phyloP scores from a whole-genome alignment of 1,139 yeast species.

The Nakaseomyces delphensis region DNA sequence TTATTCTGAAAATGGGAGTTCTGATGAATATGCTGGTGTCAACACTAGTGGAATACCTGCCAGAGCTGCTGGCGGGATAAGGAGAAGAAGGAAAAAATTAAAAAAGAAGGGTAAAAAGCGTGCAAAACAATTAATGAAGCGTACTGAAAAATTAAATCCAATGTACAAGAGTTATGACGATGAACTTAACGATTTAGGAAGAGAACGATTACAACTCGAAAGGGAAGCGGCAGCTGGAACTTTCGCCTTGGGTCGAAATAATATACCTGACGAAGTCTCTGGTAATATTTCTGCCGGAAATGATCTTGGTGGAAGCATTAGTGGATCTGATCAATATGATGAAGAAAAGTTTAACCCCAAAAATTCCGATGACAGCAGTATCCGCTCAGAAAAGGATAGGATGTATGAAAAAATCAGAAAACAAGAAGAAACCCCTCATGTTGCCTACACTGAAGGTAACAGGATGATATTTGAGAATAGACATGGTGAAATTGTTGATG shows the following conservation, averaged over 20 bases:
- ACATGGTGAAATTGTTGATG: constrained; percentile 66
- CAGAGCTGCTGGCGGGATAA: constrained; percentile 77
- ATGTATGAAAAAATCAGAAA: constrained; percentile 11
- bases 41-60: constrained; percentile 62
- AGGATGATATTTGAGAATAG: constrained; percentile 68
- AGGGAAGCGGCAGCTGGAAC: constrained; percentile 36
- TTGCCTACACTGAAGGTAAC: constrained; percentile 68
- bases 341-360: constrained; percentile 8
- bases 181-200: constrained; percentile 30
- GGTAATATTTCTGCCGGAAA: constrained; percentile 4
- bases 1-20: constrained; percentile 2
- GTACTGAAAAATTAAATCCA: constrained; percentile 20
- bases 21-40: constrained; percentile 17
- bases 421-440: constrained; percentile 22
- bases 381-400: constrained; percentile 11
- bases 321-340: constrained; percentile 8
- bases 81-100: constrained; percentile 39
- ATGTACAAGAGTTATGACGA: constrained; percentile 22
- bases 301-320: neutral
- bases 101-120: constrained; percentile 35
- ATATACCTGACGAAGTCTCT: neutral
- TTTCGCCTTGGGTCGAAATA: constrained; percentile 30
- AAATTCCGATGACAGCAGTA: constrained; percentile 4
- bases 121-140: constrained; percentile 15
- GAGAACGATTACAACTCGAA: constrained; percentile 32